Base-by-base conservation (phyloP, 805 yeast genomes). In the Barnettozyma populi region DNA sequence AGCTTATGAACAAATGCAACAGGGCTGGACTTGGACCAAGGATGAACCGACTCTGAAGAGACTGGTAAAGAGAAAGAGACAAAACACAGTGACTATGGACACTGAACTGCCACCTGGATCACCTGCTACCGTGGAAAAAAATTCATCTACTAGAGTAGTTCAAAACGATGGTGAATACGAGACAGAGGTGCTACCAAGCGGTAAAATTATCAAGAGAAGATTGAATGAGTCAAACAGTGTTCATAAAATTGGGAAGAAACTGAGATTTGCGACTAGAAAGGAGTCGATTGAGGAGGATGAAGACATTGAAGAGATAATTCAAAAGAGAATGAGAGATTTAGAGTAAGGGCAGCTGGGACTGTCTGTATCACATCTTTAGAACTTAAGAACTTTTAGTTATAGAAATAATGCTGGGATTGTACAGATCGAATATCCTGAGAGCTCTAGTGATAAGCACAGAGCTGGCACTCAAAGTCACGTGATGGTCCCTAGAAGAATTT, bases 111-210 rank as follows among this genome's bases (percentile, higher is more conserved):
- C 81, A 7, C 80, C 84, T 2, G 75, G 80, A 5, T 53, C 71
- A 0, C 71, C 71, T 24, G 52, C 70, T 5, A 55, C 62, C 14
- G 74, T 66, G 5, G 55, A 57, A 36, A 52, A 59, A 16, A 65
- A 60, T 1, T 55, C 70, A 0, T 54, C 68, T 2, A 24, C 40
- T 29, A 32, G 36, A 7, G 34, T 29, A 6, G 20, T 48, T 2
- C 18, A 19, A 2, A 56, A 62, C 38, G 58, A 62, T 19, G 60
- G 62, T 5, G 64, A 68, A 27, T 75, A 70, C 55, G 75, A 70
- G 8, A 73, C 71, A 39, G 92, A 84, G 54, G 67, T 81, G 41
- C 70, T 86, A 48, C 95, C 95, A 1, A 82, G 90, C 61, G 95
- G 95, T 34, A 78, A 82, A 52, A 66, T 79, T 14, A 70, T 86